A percentile compares a stretch with the other conserved stretches of the same genome.
Conservation (phyloP, 176 grass and related monocot genomes). For the Poa annua region DNA sequence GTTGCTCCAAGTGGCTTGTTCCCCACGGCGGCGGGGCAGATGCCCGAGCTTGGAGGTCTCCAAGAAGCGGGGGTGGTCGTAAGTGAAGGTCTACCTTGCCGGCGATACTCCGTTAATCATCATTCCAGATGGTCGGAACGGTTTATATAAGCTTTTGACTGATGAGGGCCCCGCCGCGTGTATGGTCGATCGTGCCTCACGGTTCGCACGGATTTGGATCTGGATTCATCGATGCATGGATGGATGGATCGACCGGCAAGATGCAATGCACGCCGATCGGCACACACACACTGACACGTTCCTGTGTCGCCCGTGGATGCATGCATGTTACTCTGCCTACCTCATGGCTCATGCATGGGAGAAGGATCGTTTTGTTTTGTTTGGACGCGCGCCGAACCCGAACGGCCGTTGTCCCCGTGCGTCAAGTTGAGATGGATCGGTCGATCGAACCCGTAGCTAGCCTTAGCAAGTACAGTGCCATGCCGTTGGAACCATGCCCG, state of each 20-base stretch:
- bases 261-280: not conserved
- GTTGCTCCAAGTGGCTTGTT: too few relatives aligned
- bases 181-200: too few relatives aligned
- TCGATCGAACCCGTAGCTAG: not conserved
- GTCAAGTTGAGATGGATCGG: not conserved
- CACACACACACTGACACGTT: not conserved
- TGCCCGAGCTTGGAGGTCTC: too few relatives aligned
- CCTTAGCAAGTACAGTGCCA: not conserved
- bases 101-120: too few relatives aligned
- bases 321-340: constrained; percentile 5
- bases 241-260: too few relatives aligned
- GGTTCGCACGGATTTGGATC: not conserved
- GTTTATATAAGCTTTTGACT: too few relatives aligned
- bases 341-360: too few relatives aligned
- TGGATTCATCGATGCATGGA: not conserved
- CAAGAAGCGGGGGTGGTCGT: too few relatives aligned
- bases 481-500: not conserved
- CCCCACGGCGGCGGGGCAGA: too few relatives aligned
- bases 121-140: too few relatives aligned
- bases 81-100: too few relatives aligned
- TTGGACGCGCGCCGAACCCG: not conserved
- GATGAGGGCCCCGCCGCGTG: too few relatives aligned
- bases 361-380: not conserved
- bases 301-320: not conserved
- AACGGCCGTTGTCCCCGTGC: not conserved